Evolutionary conservation across 2,329 filamentous ascomycete genomes (phyloP), one percentile per base, ranked within the genome.

Genomic region (Neofusicoccum parvum): DNA sequence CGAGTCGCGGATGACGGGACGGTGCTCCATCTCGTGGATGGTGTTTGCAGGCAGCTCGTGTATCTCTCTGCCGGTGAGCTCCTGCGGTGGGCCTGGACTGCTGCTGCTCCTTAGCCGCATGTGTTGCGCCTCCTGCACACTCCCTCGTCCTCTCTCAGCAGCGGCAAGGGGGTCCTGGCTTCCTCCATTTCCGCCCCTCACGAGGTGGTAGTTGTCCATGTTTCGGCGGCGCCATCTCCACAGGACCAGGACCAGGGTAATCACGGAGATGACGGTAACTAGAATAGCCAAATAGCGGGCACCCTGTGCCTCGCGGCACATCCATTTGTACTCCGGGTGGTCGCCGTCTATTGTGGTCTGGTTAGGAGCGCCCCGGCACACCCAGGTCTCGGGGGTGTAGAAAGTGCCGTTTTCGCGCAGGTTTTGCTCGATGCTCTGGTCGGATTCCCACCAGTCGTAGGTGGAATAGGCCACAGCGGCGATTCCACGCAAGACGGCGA

Each of bases 201-300:
- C 56, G 9, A n/a, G 41, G 11, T 60, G 43, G 23, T 60, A 60
- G 15, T 48, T 60, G n/a, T 60, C 43, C 27, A 60, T n/a, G 14
- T 60, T 60, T 5, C 41, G 43, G 32, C 56, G 56, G 4, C 56
- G 56, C 56, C 56, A 60, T 37, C 56, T 48, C 56, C 56, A 60
- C 6, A 60, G 27, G 11, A 60, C 43, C 43, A 60, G 45, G n/a
- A 60, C 2, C n/a, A 60, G 15, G 5, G 56, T 60, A 17, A 39
- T 39, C 11, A 4, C 56, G 7, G 56, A 20, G 32, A 60, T 48
- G 17, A 60, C 6, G 41, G 56, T 60, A n/a, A 20, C 20, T 5
- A 60, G 45, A 14, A 60, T 60, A n/a, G 56, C 20, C 11, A 60
- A 43, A 11, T 60, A 60, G 32, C 56, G 56, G 12, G 43, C 56